These are phyloP conservation scores for Croton laevigatus DNA, from an alignment of 441 rosid genomes.

Conservation along the genomic window DNA sequence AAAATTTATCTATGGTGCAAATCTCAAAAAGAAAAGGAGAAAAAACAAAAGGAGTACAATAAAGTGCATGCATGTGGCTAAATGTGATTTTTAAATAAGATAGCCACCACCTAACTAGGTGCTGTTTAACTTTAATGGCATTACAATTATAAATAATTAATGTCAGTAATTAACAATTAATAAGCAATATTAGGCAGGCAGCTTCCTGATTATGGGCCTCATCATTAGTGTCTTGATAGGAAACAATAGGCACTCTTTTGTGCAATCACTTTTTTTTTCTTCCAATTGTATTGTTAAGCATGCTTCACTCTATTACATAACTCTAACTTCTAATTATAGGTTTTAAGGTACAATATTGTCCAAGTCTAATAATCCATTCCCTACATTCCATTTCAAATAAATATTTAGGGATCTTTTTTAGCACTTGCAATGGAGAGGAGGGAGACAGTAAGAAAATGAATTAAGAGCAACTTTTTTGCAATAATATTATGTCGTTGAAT, in stretches of 20 bases:
- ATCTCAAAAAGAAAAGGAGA: too few species aligned
- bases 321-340: neutral
- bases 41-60: too few species aligned
- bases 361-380: too few species aligned
- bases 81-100: constrained; percentile 16
- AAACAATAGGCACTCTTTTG: neutral
- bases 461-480: too few species aligned
- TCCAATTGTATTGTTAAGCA: constrained; percentile 19
- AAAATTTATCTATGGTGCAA: neutral
- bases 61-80: constrained; percentile 11
- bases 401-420: too few species aligned
- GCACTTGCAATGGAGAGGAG: too few species aligned
- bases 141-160: neutral
- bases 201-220: constrained; percentile 40
- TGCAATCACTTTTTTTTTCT: constrained; percentile 25
- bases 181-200: constrained; percentile 9
- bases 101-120: constrained; percentile 2
- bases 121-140: neutral
- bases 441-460: too few species aligned
- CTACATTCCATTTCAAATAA: too few species aligned
- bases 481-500: too few species aligned
- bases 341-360: neutral
- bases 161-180: neutral
- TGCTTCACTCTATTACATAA: constrained; percentile 5
- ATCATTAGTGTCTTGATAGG: constrained; percentile 29